phyloP scores from a whole-genome alignment of 305 asterid genomes.

The Solanum hybrid region DNA sequence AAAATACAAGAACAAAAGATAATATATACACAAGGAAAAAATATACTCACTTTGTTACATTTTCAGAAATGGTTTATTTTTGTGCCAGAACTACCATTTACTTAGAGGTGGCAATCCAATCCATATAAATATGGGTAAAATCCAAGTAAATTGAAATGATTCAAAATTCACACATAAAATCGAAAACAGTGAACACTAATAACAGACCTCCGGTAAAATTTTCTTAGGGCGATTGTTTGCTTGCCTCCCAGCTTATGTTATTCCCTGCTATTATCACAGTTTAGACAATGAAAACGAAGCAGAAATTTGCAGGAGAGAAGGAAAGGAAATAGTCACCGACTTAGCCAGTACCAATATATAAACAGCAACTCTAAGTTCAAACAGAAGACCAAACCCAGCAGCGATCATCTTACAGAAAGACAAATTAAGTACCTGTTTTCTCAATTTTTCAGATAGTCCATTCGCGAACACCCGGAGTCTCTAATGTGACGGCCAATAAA shows the following conservation, averaged over 20 bases:
- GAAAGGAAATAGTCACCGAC: background rate
- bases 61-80: background rate
- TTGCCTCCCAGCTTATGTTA: background rate
- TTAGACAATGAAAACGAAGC: background rate
- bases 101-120: background rate
- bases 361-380: background rate
- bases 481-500: constrained; percentile 46
- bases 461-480: constrained; percentile 27
- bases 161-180: constrained; percentile 16
- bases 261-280: background rate
- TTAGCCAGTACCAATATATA: background rate
- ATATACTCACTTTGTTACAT: background rate
- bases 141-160: background rate
- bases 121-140: background rate
- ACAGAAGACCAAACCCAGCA: background rate
- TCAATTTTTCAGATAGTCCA: constrained; percentile 54
- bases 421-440: constrained; percentile 35
- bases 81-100: background rate
- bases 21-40: background rate
- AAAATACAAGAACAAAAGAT: background rate
- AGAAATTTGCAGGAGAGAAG: background rate
- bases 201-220: background rate
- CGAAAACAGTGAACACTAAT: background rate
- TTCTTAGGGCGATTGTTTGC: background rate
- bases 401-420: background rate